phyloP scores from a whole-genome alignment of 768 basidiomycete species.

The Suillus fuscotomentosus region DNA sequence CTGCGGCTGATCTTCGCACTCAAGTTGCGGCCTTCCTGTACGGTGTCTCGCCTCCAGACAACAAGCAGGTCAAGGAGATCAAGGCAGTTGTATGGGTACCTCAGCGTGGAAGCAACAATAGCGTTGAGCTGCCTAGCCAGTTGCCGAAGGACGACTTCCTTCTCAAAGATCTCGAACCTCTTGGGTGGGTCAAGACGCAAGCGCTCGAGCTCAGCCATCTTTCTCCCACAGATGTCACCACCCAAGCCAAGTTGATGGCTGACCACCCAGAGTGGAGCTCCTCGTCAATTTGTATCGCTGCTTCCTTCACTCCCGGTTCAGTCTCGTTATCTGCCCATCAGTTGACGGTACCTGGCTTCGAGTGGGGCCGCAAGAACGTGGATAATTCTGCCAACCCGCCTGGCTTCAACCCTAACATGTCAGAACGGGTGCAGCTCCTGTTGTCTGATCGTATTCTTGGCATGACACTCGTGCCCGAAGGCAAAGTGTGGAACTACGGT shows the following conservation, averaged over 20 bases:
- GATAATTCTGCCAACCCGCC: conserved; percentile 83
- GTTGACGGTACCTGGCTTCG: conserved; percentile 88
- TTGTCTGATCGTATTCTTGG: conserved; percentile 95
- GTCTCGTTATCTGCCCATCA: conserved; percentile 94
- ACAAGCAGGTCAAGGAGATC: conserved; percentile 98
- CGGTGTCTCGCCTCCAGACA: conserved; percentile 90
- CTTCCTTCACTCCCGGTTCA: conserved; percentile 97
- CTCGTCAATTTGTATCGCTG: conserved; percentile 89
- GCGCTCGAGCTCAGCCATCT: conserved; percentile 89
- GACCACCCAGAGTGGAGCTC: conserved; percentile 95
- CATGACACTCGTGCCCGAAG: conserved; percentile 93
- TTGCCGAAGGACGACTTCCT: conserved; percentile 94
- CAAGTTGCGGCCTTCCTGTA: conserved; percentile 95
- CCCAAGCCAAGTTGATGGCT: conserved; percentile 96
- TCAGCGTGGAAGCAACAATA: conserved; percentile 94
- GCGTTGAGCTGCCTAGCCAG: conserved; percentile 85
- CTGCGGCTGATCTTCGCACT: conserved; percentile 90
- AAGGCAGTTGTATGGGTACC: conserved; percentile 98
- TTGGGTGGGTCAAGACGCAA: conserved; percentile 98
- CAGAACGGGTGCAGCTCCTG: conserved; percentile 89
- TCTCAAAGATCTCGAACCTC: conserved; percentile 90
- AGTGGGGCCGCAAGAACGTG: conserved; percentile 95
- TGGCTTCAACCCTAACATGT: conserved; percentile 99
- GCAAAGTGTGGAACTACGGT: conserved; percentile 96
- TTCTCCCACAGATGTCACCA: conserved; percentile 89